Conservation (phyloP, 1,284 basidiomycete species). For the Melampsora occidentalis region DNA sequence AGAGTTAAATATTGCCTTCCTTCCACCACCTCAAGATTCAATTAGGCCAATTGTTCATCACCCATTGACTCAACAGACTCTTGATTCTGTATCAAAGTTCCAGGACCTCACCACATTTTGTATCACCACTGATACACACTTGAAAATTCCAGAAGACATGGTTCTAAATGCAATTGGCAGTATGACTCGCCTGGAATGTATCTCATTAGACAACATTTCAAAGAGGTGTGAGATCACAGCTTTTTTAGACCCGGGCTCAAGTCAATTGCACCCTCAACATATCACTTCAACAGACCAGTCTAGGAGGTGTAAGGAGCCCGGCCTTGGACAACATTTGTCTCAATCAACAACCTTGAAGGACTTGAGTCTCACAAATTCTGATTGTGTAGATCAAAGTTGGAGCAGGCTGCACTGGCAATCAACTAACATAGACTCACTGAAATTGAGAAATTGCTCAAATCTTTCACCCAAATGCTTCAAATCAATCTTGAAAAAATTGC, state of each 20-base stretch:
- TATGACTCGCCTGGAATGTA: neutral
- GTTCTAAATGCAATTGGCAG: neutral
- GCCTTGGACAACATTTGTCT: neutral
- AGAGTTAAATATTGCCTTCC: neutral
- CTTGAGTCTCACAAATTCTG: neutral
- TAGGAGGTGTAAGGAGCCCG: no score
- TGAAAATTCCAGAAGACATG: conserved; percentile 9
- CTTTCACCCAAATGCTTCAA: neutral
- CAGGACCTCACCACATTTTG: neutral
- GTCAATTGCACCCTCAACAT: neutral
- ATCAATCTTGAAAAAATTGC: neutral
- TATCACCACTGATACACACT: neutral
- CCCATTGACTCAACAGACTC: neutral
- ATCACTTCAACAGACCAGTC: neutral
- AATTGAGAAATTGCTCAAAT: neutral
- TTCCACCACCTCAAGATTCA: neutral
- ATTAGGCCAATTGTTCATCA: neutral
- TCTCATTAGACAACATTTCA: neutral
- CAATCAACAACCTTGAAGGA: neutral
- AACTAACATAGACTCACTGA: neutral
- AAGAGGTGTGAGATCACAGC: neutral
- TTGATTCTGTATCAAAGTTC: neutral
- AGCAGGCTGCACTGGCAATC: neutral
- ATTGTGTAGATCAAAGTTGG: conserved; percentile 1
- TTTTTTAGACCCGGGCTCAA: neutral